phyloP scores from a whole-genome alignment of 1,139 yeast species.

The Yamadazyma friedrichii region DNA sequence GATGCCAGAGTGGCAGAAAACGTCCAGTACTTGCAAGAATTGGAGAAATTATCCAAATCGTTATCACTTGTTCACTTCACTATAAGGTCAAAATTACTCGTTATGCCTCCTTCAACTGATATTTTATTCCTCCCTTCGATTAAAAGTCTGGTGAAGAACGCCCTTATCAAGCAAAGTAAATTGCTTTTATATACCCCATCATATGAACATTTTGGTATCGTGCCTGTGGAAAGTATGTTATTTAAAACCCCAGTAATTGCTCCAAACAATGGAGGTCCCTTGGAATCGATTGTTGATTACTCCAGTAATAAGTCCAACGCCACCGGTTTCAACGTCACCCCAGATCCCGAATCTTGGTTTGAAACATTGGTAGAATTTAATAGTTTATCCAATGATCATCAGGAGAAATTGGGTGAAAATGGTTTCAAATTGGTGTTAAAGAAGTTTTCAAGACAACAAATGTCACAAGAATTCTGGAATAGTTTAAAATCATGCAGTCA shows the following conservation, averaged over 20 bases:
- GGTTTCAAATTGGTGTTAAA: conserved; percentile 53
- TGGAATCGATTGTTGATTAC: conserved; percentile 67
- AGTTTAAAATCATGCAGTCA: conserved; percentile 18
- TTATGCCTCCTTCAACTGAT: conserved; percentile 39
- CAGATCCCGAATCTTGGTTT: conserved; percentile 59
- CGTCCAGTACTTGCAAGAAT: conserved; percentile 64
- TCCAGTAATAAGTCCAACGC: conserved; percentile 40
- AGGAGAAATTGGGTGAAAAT: conserved; percentile 39
- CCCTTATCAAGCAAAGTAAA: conserved; percentile 56
- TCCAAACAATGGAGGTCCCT: conserved; percentile 87
- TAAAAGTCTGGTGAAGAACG: conserved; percentile 61
- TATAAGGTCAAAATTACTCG: conserved; percentile 43
- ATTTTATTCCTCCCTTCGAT: conserved; percentile 83
- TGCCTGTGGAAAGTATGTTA: conserved; percentile 93
- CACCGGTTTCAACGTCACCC: conserved; percentile 75
- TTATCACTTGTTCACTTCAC: conserved; percentile 48
- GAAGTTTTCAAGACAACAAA: conserved; percentile 58
- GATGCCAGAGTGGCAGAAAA: conserved; percentile 77
- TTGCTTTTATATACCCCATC: conserved; percentile 84
- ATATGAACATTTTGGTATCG: conserved; percentile 95
- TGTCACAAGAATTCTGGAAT: conserved; percentile 52
- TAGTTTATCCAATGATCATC: conserved; percentile 20
- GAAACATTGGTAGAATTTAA: conserved; percentile 43
- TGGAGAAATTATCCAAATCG: conserved; percentile 48
- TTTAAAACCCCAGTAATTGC: conserved; percentile 83